Percentiles rank a stretch among this genome's conserved stretches.
Evolutionary conservation across 345 rosid species (phyloP).

Genomic region (Arabidopsis arenosa): DNA sequence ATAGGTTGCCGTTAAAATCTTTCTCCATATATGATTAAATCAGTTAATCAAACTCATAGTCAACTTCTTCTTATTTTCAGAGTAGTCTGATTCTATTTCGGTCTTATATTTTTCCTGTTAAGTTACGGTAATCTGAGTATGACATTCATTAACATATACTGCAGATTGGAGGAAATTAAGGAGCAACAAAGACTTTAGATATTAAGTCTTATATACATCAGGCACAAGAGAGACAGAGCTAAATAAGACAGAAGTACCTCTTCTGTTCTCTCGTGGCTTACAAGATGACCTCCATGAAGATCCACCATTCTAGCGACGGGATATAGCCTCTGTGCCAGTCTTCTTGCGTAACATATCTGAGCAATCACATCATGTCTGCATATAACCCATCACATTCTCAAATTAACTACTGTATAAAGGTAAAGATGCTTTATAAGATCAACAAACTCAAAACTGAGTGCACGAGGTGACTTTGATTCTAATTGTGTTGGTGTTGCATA

Average conservation of each 20-base stretch:
- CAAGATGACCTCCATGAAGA: slow-evolving; percentile 96
- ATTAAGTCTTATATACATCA: neutral
- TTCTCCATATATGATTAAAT: slow-evolving; percentile 8
- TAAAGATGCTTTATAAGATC: slow-evolving; percentile 3
- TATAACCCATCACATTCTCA: slow-evolving; percentile 32
- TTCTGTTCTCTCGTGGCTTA: slow-evolving; percentile 85
- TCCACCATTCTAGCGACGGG: slow-evolving; percentile 93
- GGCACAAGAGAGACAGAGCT: neutral
- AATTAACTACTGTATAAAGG: neutral
- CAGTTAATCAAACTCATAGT: slow-evolving; percentile 3
- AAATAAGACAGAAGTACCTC: slow-evolving; percentile 62
- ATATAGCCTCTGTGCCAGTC: slow-evolving; percentile 78
- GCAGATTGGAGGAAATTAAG: neutral
- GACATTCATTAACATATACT: slow-evolving; percentile 8
- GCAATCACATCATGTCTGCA: slow-evolving; percentile 91
- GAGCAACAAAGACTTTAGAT: neutral
- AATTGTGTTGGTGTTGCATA: slow-evolving; percentile 31
- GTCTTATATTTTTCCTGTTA: slow-evolving; percentile 10
- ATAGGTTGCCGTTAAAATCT: neutral
- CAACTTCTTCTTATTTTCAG: slow-evolving; percentile 15
- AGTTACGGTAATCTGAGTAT: neutral
- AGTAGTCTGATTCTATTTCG: neutral
- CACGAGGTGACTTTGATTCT: neutral
- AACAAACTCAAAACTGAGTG: neutral
- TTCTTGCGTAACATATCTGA: slow-evolving; percentile 79